Base-by-base conservation (phyloP, 2,329 filamentous ascomycete species). In the Sphaerulina musiva region DNA sequence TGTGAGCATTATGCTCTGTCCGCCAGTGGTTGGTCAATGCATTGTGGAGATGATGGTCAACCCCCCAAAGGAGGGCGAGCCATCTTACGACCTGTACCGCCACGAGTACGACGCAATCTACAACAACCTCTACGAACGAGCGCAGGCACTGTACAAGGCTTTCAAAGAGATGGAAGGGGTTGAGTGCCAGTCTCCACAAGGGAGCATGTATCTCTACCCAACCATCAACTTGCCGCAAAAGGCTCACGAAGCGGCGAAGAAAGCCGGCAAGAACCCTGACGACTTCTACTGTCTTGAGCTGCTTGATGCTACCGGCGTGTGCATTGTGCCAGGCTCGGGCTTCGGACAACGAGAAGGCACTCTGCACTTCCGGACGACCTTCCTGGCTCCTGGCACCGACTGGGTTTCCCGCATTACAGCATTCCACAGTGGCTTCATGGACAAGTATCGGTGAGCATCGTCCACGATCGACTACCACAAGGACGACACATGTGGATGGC, bases 131-230 rank as follows among this genome's bases (percentile, higher is more conserved):
- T 82, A 83, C 68, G 75, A 87, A 71, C 86, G 93, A 61, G 93
- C 93, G 39, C 81, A 78, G 55, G 91, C 93, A 6, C 79, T 98
- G 47, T 93, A 95, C 74, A 81, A 90, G 66, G 91, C 92, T 29
- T 98, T 98, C 74, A 78, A 83, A 71, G 76, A 89, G 69, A 97
- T 98, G 93, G 92, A 97, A 73, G 93, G 93, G 55, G 92, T 98
- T 55, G 82, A 91, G 70, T 95, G 91, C 74, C 86, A 87, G 66
- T 80, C 83, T 63, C 93, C 93, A 53, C 87, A 95, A 80, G 93
- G 93, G 57, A 86, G 87, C 70, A 98, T 98, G 93, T 98, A 98
- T 77, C 86, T 98, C 66, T 98, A 97, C 82, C 93, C 93, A 23
- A 93, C 89, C 64, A 95, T 98, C 74, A 83, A 78, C 34, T 78